Evolutionary conservation across 192 early-diverging fungal genomes (phyloP), one percentile per base, ranked within the genome.

Genomic region (Coemansia sp.): DNA sequence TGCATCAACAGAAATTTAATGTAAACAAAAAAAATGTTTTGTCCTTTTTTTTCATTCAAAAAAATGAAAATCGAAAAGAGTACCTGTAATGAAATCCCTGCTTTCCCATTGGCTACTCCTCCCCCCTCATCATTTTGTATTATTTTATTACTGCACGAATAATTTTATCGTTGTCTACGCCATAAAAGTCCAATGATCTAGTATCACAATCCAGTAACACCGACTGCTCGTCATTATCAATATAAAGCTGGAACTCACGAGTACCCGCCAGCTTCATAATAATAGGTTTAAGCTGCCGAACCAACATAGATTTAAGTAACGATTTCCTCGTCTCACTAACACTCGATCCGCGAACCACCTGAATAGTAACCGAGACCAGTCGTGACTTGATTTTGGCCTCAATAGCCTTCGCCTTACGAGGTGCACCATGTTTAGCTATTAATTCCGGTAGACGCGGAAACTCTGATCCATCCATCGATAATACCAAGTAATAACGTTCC

Each of bases 401-500:
- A 1, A 33, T 35, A 17, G 6, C 55, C 55, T 14, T 8, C 9
- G 47, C 19, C 8, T 9, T 21, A 19, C 47, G 47, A 19, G 47
- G 47, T 2, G 7, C 19, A 0, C 47, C 47, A 9, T 49, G 47
- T 10, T 49, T 49, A 7, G 47, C 47, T 21, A 49, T 23, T 8
- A 49, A n/a, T 9, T 49, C 47, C 0, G n/a, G 6, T 0, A 49
- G 47, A 8, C 47, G n/a, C 16, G 52, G 52, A 16, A 55, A 28
- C 14, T n/a, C 55, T 33, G 33, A 13, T 2, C 14, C 13, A 1
- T 32, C 11, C 55, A 33, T 17, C 3, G 70, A 73, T 0, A 70
- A 70, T 1, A 57, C 39, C 33, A 83, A 49, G 47, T 74, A 84
- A 43, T 73, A 74, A 14, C 76, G 73, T n/a, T 84, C 82, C 64